A percentile compares a stretch with the other conserved stretches of the same genome.
Evolutionary conservation across 2,329 filamentous ascomycete species (phyloP).

Genomic region (Paracoccidioides brasiliensis): DNA sequence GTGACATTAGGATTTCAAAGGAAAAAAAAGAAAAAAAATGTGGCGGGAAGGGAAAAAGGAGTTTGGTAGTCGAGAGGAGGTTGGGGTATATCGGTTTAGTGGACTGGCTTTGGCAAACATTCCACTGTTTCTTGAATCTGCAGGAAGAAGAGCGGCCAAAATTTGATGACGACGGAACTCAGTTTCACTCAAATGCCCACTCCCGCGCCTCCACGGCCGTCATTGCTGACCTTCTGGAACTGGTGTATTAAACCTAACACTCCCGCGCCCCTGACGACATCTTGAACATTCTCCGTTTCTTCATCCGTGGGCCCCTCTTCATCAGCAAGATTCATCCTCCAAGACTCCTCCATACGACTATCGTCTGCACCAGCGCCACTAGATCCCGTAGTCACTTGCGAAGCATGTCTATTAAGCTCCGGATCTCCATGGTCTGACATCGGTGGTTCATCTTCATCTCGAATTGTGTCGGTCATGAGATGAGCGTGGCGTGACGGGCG

Average conservation of each 20-base stretch:
- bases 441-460: conserved; percentile 19
- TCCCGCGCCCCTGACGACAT: conserved; percentile 38
- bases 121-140: too few relatives aligned
- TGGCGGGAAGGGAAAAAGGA: too few relatives aligned
- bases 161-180: not conserved
- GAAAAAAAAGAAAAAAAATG: too few relatives aligned
- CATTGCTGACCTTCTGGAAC: conserved; percentile 46
- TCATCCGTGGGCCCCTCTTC: conserved; percentile 31
- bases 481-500: conserved; percentile 18
- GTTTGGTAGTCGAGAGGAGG: too few relatives aligned
- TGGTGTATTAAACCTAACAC: conserved; percentile 55
- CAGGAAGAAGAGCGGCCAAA: too few relatives aligned
- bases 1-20: not conserved
- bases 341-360: conserved; percentile 46
- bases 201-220: conserved; percentile 23
- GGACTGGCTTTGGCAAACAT: too few relatives aligned
- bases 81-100: too few relatives aligned
- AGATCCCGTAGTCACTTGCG: conserved; percentile 21
- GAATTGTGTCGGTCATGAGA: conserved; percentile 18
- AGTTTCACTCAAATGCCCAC: not conserved
- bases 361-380: conserved; percentile 33
- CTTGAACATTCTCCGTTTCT: conserved; percentile 36
- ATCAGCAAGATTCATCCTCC: conserved; percentile 33
- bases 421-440: conserved; percentile 8
- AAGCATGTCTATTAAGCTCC: conserved; percentile 11